Percentiles rank a stretch among this genome's conserved stretches.
Evolutionary conservation across 805 yeast genomes (phyloP).

Genomic region (Osmozyma mogii): DNA sequence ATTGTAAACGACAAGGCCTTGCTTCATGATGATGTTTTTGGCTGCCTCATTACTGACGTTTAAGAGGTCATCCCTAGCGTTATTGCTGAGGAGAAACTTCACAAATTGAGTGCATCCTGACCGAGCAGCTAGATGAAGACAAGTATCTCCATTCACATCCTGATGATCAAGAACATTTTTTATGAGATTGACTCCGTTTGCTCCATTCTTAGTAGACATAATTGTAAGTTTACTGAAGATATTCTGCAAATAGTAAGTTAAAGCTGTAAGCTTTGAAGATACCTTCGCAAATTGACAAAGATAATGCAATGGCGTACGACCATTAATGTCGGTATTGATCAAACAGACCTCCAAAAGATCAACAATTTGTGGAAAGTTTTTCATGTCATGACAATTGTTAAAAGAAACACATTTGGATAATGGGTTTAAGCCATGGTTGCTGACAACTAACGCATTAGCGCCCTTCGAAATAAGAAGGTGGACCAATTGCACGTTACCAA

Average conservation of each 20-base stretch:
- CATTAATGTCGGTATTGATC: slow-evolving; percentile 66
- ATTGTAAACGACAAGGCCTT: slow-evolving; percentile 22
- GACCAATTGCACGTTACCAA: slow-evolving; percentile 76
- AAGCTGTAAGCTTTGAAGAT: slow-evolving; percentile 65
- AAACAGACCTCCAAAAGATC: slow-evolving; percentile 70
- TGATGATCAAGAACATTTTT: slow-evolving; percentile 62
- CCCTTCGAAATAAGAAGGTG: slow-evolving; percentile 71
- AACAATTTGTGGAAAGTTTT: slow-evolving; percentile 71
- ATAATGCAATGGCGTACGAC: slow-evolving; percentile 80
- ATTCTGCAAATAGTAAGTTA: slow-evolving; percentile 74
- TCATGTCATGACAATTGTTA: slow-evolving; percentile 77
- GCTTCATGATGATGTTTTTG: slow-evolving; percentile 34
- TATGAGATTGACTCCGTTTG: slow-evolving; percentile 44
- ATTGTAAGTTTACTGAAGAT: slow-evolving; percentile 64
- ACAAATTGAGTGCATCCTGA: slow-evolving; percentile 66
- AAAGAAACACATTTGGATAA: slow-evolving; percentile 77
- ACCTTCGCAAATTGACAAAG: slow-evolving; percentile 64
- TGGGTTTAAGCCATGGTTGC: slow-evolving; percentile 75
- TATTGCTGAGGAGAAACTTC: slow-evolving; percentile 74
- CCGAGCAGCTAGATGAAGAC: slow-evolving; percentile 68
- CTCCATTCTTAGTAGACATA: slow-evolving; percentile 21
- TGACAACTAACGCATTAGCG: slow-evolving; percentile 50
- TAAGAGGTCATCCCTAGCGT: slow-evolving; percentile 56
- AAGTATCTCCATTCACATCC: slow-evolving; percentile 80
- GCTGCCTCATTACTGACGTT: slow-evolving; percentile 39